Evolutionary conservation across 306 rosid genomes (phyloP).

Genomic region (Geum urbanum): DNA sequence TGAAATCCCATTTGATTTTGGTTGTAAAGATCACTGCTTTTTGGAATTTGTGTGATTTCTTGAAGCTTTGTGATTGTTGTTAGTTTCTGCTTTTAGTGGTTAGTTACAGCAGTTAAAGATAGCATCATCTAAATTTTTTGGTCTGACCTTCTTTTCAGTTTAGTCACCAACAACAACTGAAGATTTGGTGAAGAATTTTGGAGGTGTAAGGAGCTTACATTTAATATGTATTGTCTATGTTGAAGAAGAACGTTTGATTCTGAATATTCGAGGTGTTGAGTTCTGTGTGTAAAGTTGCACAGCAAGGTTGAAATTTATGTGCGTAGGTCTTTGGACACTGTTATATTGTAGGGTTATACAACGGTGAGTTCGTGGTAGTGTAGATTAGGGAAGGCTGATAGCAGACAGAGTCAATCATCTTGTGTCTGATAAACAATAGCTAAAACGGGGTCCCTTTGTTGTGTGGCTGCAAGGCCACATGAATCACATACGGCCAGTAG

Average conservation of each 20-base stretch:
- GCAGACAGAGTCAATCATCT: constrained; percentile 25
- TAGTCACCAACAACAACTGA: neutral
- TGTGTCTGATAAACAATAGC: constrained; percentile 59
- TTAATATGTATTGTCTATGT: neutral
- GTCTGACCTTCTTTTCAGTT: neutral
- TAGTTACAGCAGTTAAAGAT: neutral
- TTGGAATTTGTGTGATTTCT: neutral
- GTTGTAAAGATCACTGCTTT: constrained; percentile 12
- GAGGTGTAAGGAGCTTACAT: constrained; percentile 5
- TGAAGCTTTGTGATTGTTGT: neutral
- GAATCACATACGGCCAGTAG: constrained; percentile 76
- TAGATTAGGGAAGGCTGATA: constrained; percentile 26
- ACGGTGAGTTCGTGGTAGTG: constrained; percentile 10
- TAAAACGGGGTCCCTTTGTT: constrained; percentile 99
- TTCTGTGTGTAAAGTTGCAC: constrained; percentile 1
- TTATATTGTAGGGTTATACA: neutral
- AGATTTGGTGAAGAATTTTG: constrained; percentile 13
- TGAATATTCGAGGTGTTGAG: neutral
- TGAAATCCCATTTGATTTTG: neutral
- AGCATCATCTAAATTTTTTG: neutral
- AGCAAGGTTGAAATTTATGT: neutral
- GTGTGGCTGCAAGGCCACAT: constrained; percentile 99
- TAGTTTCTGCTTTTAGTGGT: neutral
- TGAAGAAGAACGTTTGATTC: constrained; percentile 6
- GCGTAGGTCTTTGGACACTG: neutral